phyloP scores from a whole-genome alignment of 768 basidiomycete genomes.

The Tricholoma hemisulphureum region DNA sequence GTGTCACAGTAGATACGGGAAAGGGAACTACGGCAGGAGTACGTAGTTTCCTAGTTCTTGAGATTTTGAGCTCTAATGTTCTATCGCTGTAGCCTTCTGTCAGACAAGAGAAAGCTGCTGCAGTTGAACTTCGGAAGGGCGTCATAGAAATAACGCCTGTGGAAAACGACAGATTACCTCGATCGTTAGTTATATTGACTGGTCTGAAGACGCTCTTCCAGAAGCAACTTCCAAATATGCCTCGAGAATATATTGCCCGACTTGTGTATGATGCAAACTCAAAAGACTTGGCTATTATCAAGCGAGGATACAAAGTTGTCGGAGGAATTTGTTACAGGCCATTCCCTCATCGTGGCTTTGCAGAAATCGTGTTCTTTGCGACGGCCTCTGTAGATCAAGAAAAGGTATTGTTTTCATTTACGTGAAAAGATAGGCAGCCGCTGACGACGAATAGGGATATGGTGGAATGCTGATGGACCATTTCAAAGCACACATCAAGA shows the following conservation, averaged over 20 bases:
- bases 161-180: slow-evolving; percentile 74
- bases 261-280: slow-evolving; percentile 92
- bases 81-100: slow-evolving; percentile 41
- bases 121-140: slow-evolving; percentile 75
- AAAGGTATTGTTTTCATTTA: slow-evolving; percentile 57
- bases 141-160: slow-evolving; percentile 84
- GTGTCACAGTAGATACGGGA: slow-evolving; percentile 72
- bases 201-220: slow-evolving; percentile 98
- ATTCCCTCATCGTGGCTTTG: slow-evolving; percentile 91
- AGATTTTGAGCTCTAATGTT: background rate
- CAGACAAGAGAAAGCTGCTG: slow-evolving; percentile 74
- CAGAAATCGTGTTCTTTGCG: slow-evolving; percentile 98
- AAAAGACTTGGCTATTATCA: slow-evolving; percentile 91
- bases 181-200: slow-evolving; percentile 82
- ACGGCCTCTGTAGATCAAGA: slow-evolving; percentile 96
- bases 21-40: slow-evolving; percentile 46
- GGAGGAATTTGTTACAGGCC: slow-evolving; percentile 97
- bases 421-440: background rate
- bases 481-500: slow-evolving; percentile 89
- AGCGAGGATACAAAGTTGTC: slow-evolving; percentile 92
- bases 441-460: slow-evolving; percentile 68
- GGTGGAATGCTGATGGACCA: slow-evolving; percentile 99
- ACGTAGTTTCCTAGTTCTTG: slow-evolving; percentile 21
- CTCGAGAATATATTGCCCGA: slow-evolving; percentile 95
- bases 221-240: slow-evolving; percentile 98